Evolutionary conservation across 257 asterid species (phyloP), one percentile per base, ranked within the genome.

Genomic region (Forsythia viridissima): DNA sequence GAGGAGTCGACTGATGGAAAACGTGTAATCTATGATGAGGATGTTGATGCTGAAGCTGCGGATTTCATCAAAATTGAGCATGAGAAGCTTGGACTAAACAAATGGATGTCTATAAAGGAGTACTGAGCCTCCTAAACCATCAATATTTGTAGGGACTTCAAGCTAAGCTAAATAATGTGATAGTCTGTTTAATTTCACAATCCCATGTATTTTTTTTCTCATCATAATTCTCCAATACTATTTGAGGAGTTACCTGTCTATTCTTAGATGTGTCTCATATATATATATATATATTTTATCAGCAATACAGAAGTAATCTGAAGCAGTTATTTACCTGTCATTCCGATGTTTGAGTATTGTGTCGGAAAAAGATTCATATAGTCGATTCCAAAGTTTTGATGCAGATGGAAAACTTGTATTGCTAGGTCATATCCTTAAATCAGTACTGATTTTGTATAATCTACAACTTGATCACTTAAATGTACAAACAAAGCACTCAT

Each of bases 1-100:
- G 44, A 44, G 40, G 67, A 61, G 6, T 61, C 68, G 16, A 61
- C 38, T 21, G 38, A 39, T 39, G 38, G 39, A 42, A 36, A 63
- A 20, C 20, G 30, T 13, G 30, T 12, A 4, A 24, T 2, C 10
- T 8, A 73, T 5, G 55, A 55, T 2, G 83, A 81, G 38, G 79
- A 85, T 20, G 68, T 86, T 6, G 83, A 89, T 43, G 71, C 3
- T 34, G 85, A 85, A 81, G 90, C 91, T 3, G 85, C 86, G 40
- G 85, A 77, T 42, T 89, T 87, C 80, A 84, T 87, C 57, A 18
- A 20, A 18, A 10, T 24, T 79, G 86, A 82, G 84, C 90, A 86
- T 65, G 7, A 80, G 41, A 89, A 79, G 84, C 84, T 89, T 48
- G 69, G 67, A 18, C 24, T 12, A 15, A 67, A 36, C 71, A 82